These are phyloP conservation scores for Stephanodiscus minutulus DNA, from an alignment of 108 stramenopile genomes.

Conservation along the genomic window DNA sequence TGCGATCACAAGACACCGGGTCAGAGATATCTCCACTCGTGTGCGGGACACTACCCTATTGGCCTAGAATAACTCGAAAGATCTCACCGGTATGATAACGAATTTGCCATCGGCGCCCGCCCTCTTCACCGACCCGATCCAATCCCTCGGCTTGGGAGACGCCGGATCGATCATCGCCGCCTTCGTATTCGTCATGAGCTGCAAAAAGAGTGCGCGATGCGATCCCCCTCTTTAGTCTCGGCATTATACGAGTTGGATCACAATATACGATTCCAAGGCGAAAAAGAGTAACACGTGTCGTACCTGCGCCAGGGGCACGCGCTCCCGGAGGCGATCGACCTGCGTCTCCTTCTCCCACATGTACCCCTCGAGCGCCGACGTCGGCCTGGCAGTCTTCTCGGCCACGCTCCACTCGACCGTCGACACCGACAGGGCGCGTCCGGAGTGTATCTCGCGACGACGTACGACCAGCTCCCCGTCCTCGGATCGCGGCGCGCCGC, in stretches of 20 bases:
- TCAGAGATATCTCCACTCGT: neutral
- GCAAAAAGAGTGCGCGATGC: too few species aligned
- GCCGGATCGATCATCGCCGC: slow-evolving; percentile 58
- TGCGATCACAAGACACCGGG: neutral
- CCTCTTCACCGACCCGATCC: slow-evolving; percentile 67
- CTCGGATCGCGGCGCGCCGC: slow-evolving; percentile 65
- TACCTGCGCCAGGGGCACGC: slow-evolving; percentile 76
- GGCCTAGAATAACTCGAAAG: neutral
- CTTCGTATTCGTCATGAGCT: slow-evolving; percentile 63
- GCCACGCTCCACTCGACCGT: slow-evolving; percentile 92
- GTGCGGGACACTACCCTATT: neutral
- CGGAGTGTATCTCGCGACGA: slow-evolving; percentile 82
- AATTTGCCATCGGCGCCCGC: slow-evolving; percentile 56
- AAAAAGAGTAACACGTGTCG: too few species aligned
- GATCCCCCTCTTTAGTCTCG: too few species aligned
- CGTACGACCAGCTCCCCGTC: slow-evolving; percentile 79
- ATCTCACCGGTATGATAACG: slow-evolving; percentile 70
- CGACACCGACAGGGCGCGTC: slow-evolving; percentile 76
- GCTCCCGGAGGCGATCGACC: slow-evolving; percentile 83
- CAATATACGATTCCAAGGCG: too few species aligned
- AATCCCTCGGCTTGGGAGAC: slow-evolving; percentile 77
- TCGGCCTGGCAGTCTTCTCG: slow-evolving; percentile 77
- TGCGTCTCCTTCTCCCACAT: slow-evolving; percentile 94
- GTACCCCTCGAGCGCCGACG: slow-evolving; percentile 75
- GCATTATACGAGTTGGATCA: too few species aligned